Conservation (phyloP, 306 rosid genomes). For the Senna siamea region DNA sequence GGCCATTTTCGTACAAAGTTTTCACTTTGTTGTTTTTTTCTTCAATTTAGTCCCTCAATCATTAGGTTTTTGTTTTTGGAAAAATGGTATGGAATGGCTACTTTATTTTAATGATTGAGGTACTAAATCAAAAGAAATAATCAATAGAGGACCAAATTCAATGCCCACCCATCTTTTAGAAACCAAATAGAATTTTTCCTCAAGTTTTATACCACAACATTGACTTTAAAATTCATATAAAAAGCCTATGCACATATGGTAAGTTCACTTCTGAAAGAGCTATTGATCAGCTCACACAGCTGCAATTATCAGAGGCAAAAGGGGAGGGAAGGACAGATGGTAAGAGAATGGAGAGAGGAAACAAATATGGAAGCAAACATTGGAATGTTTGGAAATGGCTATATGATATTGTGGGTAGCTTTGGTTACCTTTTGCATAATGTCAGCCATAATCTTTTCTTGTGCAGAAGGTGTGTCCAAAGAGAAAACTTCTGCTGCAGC, state of each 20-base stretch:
- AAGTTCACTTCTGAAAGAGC: not conserved
- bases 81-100: not conserved
- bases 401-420: not conserved
- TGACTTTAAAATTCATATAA: conserved; percentile 37
- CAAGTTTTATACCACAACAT: not conserved
- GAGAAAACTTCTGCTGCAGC: not conserved
- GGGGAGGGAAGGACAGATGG: not conserved
- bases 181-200: too few species aligned
- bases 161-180: too few species aligned
- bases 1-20: not conserved
- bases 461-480: conserved; percentile 21
- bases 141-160: too few species aligned
- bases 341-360: conserved; percentile 11
- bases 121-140: too few species aligned
- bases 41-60: not conserved
- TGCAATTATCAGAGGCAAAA: not conserved
- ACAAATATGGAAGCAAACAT: not conserved
- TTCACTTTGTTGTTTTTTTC: not conserved
- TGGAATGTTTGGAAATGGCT: not conserved
- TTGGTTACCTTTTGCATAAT: not conserved
- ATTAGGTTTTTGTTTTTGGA: too few species aligned
- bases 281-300: not conserved
- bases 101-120: not conserved
- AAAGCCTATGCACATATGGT: not conserved
- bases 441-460: not conserved